Conservation (phyloP, 768 basidiomycete species). For the Suillus weaverae region DNA sequence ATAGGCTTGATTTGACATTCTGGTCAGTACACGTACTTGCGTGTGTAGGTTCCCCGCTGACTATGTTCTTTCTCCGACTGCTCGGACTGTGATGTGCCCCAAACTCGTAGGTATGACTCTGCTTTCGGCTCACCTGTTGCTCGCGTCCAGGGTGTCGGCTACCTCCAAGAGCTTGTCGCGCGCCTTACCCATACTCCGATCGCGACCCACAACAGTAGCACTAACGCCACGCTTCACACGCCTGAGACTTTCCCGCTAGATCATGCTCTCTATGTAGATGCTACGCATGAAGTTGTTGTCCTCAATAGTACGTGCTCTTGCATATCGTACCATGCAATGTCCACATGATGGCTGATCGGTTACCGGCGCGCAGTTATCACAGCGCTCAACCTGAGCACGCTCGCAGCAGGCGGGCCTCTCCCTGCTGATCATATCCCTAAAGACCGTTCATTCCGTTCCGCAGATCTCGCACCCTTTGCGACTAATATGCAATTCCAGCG, state of each 20-base stretch:
- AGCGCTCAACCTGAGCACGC: conserved; percentile 77
- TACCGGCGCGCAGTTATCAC: conserved; percentile 58
- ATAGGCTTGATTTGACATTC: conserved; percentile 64
- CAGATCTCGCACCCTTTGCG: conserved; percentile 83
- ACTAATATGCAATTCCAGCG: conserved; percentile 90
- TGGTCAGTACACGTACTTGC: conserved; percentile 38
- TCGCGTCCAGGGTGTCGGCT: conserved; percentile 76
- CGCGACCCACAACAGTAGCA: conserved; percentile 70
- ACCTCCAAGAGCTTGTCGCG: conserved; percentile 79
- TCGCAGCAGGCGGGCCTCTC: conserved; percentile 72
- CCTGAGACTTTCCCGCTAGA: conserved; percentile 68
- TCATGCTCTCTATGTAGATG: conserved; percentile 81
- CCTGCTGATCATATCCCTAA: conserved; percentile 69
- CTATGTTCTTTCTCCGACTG: conserved; percentile 7
- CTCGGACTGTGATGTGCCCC: conserved; percentile 15
- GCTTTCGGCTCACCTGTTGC: conserved; percentile 83
- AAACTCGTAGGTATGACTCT: conserved; percentile 53
- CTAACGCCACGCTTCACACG: conserved; percentile 80
- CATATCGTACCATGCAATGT: neutral
- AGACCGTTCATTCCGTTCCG: conserved; percentile 57
- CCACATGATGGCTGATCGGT: conserved; percentile 5
- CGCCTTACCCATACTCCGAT: conserved; percentile 80
- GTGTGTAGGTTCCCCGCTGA: neutral
- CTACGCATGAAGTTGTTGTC: conserved; percentile 35
- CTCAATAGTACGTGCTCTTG: conserved; percentile 61